Conservation (phyloP, 23 red algal genomes). For the Gracilaria gracilis region DNA sequence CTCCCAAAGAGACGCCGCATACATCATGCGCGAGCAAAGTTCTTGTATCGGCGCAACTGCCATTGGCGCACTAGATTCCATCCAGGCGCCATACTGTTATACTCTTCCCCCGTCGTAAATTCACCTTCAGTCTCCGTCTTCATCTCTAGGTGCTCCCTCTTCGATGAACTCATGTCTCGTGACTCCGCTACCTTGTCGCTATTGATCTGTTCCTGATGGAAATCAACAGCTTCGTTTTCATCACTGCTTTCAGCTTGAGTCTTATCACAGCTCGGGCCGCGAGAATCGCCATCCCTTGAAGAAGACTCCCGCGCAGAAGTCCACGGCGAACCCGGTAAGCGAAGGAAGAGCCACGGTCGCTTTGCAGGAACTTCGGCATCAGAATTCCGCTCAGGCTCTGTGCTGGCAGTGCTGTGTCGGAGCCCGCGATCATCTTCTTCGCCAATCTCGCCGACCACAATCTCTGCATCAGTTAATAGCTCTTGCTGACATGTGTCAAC, state of each 20-base stretch:
- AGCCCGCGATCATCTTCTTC: neutral
- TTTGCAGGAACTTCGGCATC: neutral
- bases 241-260: neutral
- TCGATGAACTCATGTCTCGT: no score
- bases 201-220: neutral
- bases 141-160: neutral
- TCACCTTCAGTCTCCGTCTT: neutral
- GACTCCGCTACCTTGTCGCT: neutral
- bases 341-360: constrained; percentile 11
- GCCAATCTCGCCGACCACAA: neutral
- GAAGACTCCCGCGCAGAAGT: constrained; percentile 14
- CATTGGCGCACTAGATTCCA: constrained; percentile 10
- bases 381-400: neutral
- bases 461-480: neutral
- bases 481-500: neutral
- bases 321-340: constrained; percentile 24
- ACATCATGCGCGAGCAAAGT: constrained; percentile 14
- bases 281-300: neutral
- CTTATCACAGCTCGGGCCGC: neutral
- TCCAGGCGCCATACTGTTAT: neutral
- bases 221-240: neutral
- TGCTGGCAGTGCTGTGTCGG: constrained; percentile 1
- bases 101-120: neutral
- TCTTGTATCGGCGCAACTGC: constrained; percentile 16
- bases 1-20: neutral